Evolutionary conservation across 352 stramenopile genomes (phyloP), one percentile per base, ranked within the genome.

Genomic region (Globisporangium iwayamae): DNA sequence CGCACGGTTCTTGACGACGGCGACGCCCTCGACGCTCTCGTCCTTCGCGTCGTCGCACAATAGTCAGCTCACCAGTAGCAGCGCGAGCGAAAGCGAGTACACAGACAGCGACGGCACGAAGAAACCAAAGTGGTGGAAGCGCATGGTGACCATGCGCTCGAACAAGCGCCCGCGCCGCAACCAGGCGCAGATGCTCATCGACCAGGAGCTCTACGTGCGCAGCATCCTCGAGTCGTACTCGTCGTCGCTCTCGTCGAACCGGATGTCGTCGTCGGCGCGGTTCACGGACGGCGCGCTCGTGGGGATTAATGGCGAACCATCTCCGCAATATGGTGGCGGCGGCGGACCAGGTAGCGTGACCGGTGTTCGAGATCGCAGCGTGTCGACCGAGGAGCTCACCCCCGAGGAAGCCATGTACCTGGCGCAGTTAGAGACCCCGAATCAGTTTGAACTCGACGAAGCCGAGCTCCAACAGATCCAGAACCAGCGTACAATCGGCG

Each of bases 221-320:
- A 88, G 74, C 52, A 84, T 91, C 55, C 78, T 91, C 63, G 82
- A 91, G 66, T 91, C 82, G 43, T 89, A 88, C 65, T 74, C 72
- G 68, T 91, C 82, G 59, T 91, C 82, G 50, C 72, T 90, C 62
- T 86, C 79, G 50, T 90, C 81, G 56, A 85, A 82, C 38, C 71
- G 81, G 25, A 75, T 75, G 60, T 90, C 78, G 13, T 72, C 70
- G 32, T 65, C 64, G 2, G n/a, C 63, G 25, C 67, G 68, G 39
- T 63, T 72, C n/a, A 75, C 71, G n/a, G 50, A 65, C 36, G 63
- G 63, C 32, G 65, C 61, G 10, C 46, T 64, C 30, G 68, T 41
- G 13, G 69, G 39, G 18, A 56, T 45, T n/a, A 63, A 41, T 56
- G 69, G 51, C 30, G 69, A 61, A 47, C 58, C 46, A n/a, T 76